Evolutionary conservation across 106 monocot species (phyloP), one percentile per base, ranked within the genome.

Genomic region (Acorus gramineus): DNA sequence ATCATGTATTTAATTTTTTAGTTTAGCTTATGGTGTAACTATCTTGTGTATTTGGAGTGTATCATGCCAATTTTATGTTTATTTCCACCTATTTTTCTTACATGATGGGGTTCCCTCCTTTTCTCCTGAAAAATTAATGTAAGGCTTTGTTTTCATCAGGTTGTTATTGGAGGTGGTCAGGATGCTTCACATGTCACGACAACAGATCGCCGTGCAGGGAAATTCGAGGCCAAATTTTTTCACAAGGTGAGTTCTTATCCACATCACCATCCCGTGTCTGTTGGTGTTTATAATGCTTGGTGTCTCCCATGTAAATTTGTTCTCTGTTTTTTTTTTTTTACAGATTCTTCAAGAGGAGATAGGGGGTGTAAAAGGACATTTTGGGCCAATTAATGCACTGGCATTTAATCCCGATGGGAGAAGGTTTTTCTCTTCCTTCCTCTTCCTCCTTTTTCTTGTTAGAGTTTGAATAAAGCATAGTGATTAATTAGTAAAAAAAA

Each of bases 291-390:
- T 28, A 28, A 28, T 28, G 28, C 28, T 28, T 28, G 28, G 28
- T 28, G 28, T 28, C 28, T 28, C 28, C 28, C 28, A 12, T 11
- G 66, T 5, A 4, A 42, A 49, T 3, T 55, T 56, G 12, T 58
- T 3, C 50, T 58, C 42, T 58, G 10, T 58, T 44, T 57, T 42
- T 3, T 75, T 55, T 59, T 72, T 49, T 13, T 44, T 45, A 12
- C 71, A 96, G 96, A 83, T 96, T 81, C 82, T 91, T 68, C 78
- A 96, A 78, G 90, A 91, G 59, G 96, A 96, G 76, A 96, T 96
- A 67, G 96, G 96, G 13, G 90, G 96, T 59, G 90, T 96, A 42
- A 96, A 96, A 71, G 96, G 91, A 2, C 96, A 96, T 70, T 96
- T 96, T 72, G 96, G 96, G 60, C 96, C 91, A 53, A 96, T 96